Conservation (phyloP, 176 grass and related monocot species). For the bread wheat (Triticum aestivum) region DNA sequence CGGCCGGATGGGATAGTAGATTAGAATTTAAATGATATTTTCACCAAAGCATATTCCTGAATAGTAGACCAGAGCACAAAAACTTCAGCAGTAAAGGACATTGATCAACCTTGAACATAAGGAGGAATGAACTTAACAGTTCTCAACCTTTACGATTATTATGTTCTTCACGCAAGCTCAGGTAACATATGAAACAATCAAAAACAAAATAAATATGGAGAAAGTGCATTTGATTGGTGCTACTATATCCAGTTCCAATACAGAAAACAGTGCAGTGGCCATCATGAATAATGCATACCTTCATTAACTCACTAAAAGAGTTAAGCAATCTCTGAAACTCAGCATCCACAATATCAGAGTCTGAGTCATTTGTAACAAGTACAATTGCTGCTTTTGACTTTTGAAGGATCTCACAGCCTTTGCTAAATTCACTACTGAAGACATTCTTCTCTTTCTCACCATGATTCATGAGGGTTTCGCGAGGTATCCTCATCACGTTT, state of each 20-base stretch:
- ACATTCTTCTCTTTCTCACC: constrained; percentile 53
- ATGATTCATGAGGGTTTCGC: constrained; percentile 29
- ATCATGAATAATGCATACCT: constrained; percentile 38
- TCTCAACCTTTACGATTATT: neutral
- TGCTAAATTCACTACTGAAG: constrained; percentile 50
- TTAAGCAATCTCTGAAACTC: constrained; percentile 49
- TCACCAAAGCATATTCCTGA: constrained; percentile 1
- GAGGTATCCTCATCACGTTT: constrained; percentile 54
- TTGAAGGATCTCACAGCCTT: constrained; percentile 55
- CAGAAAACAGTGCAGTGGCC: neutral
- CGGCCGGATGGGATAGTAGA: neutral
- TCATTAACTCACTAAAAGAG: constrained; percentile 40
- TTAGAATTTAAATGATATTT: neutral
- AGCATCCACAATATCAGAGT: constrained; percentile 35
- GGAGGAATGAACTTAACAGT: neutral
- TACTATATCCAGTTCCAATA: neutral
- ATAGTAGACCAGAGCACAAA: neutral
- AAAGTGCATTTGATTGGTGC: neutral
- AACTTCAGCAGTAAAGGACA: neutral
- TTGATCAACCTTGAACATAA: neutral
- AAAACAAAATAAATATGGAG: neutral
- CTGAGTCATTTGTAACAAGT: constrained; percentile 53
- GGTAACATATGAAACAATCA: neutral
- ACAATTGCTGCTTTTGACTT: constrained; percentile 78
- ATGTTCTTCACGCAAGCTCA: neutral